phyloP scores from a whole-genome alignment of 1,139 yeast genomes.

The Yamadazyma friedrichii region DNA sequence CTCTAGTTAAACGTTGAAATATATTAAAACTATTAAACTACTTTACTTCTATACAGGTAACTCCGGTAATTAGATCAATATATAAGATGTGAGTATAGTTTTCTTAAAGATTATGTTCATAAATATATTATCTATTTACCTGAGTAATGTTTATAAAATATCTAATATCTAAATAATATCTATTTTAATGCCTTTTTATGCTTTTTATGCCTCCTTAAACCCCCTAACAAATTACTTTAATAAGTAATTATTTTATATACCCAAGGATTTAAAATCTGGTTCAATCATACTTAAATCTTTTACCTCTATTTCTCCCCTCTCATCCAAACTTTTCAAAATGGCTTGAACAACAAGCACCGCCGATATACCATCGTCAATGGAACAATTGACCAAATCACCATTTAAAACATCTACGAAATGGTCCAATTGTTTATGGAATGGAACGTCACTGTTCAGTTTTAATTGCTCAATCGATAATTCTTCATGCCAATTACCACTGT shows the following conservation, averaged over 20 bases:
- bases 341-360: conserved; percentile 36
- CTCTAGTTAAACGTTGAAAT: background rate
- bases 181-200: background rate
- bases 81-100: no score
- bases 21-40: no score
- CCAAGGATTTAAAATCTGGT: conserved; percentile 22
- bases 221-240: background rate
- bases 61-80: no score
- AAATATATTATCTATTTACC: no score
- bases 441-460: conserved; percentile 19
- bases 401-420: conserved; percentile 40
- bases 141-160: no score
- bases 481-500: conserved; percentile 23
- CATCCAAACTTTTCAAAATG: conserved; percentile 33
- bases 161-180: no score
- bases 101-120: no score
- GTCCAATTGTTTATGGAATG: conserved; percentile 40
- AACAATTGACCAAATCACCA: conserved; percentile 29
- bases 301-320: conserved; percentile 35
- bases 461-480: conserved; percentile 14
- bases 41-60: no score
- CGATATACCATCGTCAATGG: conserved; percentile 38
- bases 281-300: conserved; percentile 24
- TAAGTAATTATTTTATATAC: background rate
- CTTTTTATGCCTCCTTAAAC: background rate